phyloP scores from a whole-genome alignment of 345 rosid species.

The Firmiana major region DNA sequence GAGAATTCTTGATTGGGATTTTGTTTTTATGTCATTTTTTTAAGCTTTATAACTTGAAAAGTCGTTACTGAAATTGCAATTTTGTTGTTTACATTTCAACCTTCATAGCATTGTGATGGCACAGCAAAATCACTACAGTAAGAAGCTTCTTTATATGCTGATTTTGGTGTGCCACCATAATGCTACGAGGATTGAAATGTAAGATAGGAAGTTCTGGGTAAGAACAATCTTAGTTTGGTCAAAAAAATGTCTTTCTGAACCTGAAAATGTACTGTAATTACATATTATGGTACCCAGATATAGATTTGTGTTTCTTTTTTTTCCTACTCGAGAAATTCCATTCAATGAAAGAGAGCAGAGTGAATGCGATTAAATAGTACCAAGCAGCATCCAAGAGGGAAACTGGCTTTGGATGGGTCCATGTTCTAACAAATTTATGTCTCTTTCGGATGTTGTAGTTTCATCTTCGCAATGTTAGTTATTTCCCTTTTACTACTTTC shows the following conservation, averaged over 20 bases:
- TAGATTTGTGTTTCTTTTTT: background rate
- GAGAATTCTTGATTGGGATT: background rate
- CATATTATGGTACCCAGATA: background rate
- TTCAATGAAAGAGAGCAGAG: background rate
- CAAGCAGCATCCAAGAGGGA: conserved; percentile 5
- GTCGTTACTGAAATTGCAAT: background rate
- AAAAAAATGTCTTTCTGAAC: conserved; percentile 23
- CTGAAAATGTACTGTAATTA: background rate
- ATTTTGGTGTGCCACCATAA: too few species aligned
- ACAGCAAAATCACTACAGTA: background rate
- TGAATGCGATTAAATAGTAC: too few species aligned
- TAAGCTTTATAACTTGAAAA: background rate
- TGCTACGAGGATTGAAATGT: too few species aligned
- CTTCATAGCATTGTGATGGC: background rate
- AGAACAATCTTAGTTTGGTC: conserved; percentile 44
- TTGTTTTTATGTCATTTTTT: background rate
- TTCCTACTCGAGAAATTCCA: background rate
- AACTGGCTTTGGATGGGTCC: conserved; percentile 9
- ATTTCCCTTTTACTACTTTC: conserved; percentile 9
- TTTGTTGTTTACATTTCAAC: conserved; percentile 3
- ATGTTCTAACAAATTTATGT: conserved; percentile 12
- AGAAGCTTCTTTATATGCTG: too few species aligned
- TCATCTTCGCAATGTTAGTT: conserved; percentile 18
- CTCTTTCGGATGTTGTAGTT: conserved; percentile 27
- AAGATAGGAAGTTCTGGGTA: conserved; percentile 6